Evolutionary conservation across 805 yeast species (phyloP).

Genomic region (Candida silvicultrix): DNA sequence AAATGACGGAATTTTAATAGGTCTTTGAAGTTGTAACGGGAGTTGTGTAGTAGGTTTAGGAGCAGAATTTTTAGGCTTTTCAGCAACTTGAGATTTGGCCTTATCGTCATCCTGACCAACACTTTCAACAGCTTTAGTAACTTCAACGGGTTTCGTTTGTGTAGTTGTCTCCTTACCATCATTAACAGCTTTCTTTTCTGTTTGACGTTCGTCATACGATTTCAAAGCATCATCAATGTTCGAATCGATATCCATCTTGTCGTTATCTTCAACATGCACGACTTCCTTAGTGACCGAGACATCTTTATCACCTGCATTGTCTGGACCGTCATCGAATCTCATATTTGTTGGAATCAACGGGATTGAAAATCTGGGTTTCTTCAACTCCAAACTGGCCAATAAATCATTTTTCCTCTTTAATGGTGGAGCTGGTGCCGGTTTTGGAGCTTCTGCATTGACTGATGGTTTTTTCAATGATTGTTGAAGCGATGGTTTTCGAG

Average conservation of each 20-base stretch:
- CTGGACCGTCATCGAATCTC: constrained; percentile 2
- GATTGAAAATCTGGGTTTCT: constrained; percentile 17
- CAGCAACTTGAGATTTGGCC: neutral
- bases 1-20: constrained; percentile 9
- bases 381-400: constrained; percentile 15
- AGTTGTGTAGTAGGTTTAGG: neutral
- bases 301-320: neutral
- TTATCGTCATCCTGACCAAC: neutral
- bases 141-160: neutral
- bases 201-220: neutral
- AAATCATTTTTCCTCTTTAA: constrained; percentile 14
- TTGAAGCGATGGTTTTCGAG: neutral
- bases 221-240: neutral
- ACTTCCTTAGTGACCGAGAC: neutral
- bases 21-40: constrained; percentile 21
- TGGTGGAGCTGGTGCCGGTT: neutral
- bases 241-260: neutral
- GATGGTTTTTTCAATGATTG: neutral
- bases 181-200: neutral
- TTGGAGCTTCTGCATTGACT: too few species aligned
- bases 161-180: neutral
- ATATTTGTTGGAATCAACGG: constrained; percentile 16
- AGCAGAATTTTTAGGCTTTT: neutral
- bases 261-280: neutral
- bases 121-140: neutral